A percentile compares a stretch with the other conserved stretches of the same genome.
phyloP scores from a whole-genome alignment of 1,284 basidiomycete species.

The Peniophora sp. region DNA sequence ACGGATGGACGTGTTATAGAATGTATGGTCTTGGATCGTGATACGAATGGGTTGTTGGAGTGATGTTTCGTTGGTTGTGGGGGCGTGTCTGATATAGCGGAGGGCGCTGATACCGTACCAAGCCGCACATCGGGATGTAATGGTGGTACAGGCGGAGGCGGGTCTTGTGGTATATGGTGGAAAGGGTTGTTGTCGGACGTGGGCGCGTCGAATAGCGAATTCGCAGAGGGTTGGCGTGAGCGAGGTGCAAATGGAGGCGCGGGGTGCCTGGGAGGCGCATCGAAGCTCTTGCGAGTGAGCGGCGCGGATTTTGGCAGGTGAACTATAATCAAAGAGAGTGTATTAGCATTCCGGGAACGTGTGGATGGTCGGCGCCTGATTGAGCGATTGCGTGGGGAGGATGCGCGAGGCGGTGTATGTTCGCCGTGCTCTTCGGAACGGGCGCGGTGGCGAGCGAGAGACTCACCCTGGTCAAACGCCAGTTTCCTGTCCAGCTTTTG shows the following conservation, averaged over 20 bases:
- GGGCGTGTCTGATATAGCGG: not conserved
- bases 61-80: not conserved
- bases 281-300: not conserved
- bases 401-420: too few species aligned
- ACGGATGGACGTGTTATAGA: not conserved
- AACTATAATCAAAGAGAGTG: not conserved
- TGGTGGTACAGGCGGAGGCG: not conserved
- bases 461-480: slow-evolving; percentile 65
- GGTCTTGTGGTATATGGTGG: not conserved
- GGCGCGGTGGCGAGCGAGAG: not conserved
- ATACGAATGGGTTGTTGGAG: not conserved
- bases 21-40: not conserved
- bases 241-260: not conserved
- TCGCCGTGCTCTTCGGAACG: too few species aligned
- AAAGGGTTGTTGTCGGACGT: not conserved
- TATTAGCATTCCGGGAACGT: too few species aligned
- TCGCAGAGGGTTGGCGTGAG: not conserved
- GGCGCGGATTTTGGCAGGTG: not conserved
- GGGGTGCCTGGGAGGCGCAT: not conserved
- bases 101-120: not conserved
- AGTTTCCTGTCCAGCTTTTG: slow-evolving; percentile 50
- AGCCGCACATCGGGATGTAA: not conserved
- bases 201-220: not conserved
- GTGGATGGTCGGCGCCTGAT: too few species aligned
- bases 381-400: too few species aligned